phyloP scores from a whole-genome alignment of 83 land plant species.

The Larix sibirica region DNA sequence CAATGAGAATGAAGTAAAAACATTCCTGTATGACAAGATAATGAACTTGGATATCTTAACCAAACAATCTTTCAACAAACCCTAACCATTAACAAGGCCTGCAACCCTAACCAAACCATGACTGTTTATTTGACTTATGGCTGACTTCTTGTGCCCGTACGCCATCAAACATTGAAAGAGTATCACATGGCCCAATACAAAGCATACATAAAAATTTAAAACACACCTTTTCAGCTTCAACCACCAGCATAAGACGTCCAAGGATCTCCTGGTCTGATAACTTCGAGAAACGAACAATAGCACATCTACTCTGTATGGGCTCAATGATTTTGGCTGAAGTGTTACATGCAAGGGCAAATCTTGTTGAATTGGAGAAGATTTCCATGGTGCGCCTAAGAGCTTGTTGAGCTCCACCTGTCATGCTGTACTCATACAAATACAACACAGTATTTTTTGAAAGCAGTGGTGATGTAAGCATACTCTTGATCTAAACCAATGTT shows the following conservation, averaged over 20 bases:
- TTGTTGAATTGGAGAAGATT: constrained; percentile 93
- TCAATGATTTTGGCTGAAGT: constrained; percentile 96
- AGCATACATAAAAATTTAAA: too few relatives aligned
- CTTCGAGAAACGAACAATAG: constrained; percentile 91
- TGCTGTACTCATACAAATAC: constrained; percentile 46
- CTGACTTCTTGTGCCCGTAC: neutral
- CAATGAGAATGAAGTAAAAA: too few relatives aligned
- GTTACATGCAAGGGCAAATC: constrained; percentile 98
- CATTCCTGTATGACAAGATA: too few relatives aligned
- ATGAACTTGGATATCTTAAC: too few relatives aligned
- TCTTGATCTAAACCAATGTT: too few relatives aligned
- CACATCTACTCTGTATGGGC: constrained; percentile 99
- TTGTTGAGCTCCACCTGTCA: constrained; percentile 99
- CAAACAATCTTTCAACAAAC: too few relatives aligned
- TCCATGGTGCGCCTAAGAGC: constrained; percentile 99
- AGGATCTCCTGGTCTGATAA: constrained; percentile 95
- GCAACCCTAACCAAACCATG: neutral
- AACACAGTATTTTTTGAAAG: neutral
- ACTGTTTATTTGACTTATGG: neutral
- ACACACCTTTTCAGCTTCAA: constrained; percentile 88
- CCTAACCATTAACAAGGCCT: neutral
- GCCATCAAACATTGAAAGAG: too few relatives aligned
- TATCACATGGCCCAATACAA: too few relatives aligned
- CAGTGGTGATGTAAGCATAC: too few relatives aligned
- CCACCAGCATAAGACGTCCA: constrained; percentile 85